Conservation (phyloP, 805 yeast species). For the Suhomyces xylopsoci region DNA sequence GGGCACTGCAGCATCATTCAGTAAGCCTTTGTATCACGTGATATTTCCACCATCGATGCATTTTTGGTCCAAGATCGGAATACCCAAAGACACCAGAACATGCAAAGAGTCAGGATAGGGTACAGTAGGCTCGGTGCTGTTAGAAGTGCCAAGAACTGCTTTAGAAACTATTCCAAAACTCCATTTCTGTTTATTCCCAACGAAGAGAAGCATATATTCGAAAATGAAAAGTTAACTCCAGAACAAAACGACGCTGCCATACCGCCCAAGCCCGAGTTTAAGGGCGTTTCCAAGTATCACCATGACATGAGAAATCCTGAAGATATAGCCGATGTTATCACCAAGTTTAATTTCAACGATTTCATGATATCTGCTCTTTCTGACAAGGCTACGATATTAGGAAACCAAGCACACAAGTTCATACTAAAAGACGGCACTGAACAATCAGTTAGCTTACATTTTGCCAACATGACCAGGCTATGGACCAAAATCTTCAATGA, state of each 20-base stretch:
- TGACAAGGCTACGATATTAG: slow-evolving; percentile 25
- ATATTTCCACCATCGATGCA: background rate
- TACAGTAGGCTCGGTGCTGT: background rate
- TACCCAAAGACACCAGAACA: background rate
- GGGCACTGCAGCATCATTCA: background rate
- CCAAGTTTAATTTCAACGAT: slow-evolving; percentile 28
- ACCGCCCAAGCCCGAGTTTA: slow-evolving; percentile 26
- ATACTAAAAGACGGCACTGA: slow-evolving; percentile 13
- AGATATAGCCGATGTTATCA: slow-evolving; percentile 31
- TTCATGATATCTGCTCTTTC: slow-evolving; percentile 28
- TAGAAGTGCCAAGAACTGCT: background rate
- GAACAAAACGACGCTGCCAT: slow-evolving; percentile 33
- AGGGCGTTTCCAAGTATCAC: slow-evolving; percentile 14
- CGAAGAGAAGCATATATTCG: slow-evolving; percentile 24
- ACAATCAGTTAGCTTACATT: slow-evolving; percentile 22
- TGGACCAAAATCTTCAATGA: slow-evolving; percentile 31
- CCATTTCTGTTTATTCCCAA: slow-evolving; percentile 27
- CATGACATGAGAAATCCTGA: slow-evolving; percentile 34
- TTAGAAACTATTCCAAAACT: background rate
- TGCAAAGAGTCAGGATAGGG: background rate
- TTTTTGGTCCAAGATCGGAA: background rate
- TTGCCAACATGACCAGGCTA: slow-evolving; percentile 23
- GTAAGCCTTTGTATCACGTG: background rate
- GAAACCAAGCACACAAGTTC: slow-evolving; percentile 22
- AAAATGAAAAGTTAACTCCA: slow-evolving; percentile 24